These are phyloP conservation scores for Hygrophoropsis aurantiaca DNA, from an alignment of 768 basidiomycete species.

Conservation along the genomic window DNA sequence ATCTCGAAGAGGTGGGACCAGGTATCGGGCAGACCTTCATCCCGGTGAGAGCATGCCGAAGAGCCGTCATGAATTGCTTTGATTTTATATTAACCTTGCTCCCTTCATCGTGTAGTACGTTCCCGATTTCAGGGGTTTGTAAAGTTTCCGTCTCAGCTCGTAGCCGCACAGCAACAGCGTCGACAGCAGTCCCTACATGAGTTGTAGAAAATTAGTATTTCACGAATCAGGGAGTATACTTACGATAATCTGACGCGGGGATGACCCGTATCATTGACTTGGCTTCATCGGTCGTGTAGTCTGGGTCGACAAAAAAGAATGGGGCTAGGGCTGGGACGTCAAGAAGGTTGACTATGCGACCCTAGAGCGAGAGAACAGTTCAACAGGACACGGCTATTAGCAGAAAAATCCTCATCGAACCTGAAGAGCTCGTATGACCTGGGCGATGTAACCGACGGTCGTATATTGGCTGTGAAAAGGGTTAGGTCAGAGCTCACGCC, in stretches of 20 bases:
- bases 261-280: conserved; percentile 48
- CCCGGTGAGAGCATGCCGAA: conserved; percentile 80
- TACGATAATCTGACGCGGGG: conserved; percentile 45
- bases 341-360: conserved; percentile 65
- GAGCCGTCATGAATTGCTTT: conserved; percentile 65
- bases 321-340: conserved; percentile 70
- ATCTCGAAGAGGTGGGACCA: no score
- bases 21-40: conserved; percentile 60
- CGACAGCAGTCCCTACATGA: conserved; percentile 4
- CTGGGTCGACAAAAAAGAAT: conserved; percentile 78
- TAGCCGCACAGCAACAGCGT: conserved; percentile 1
- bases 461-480: conserved; percentile 42
- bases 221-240: conserved; percentile 16
- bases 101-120: conserved; percentile 45
- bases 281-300: conserved; percentile 56
- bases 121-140: conserved; percentile 26
- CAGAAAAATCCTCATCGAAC: conserved; percentile 31
- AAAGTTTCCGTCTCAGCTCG: neutral
- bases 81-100: conserved; percentile 37
- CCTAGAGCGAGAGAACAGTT: conserved; percentile 36
- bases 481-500: no score
- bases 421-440: conserved; percentile 62
- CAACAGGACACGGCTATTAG: neutral
- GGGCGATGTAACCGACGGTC: conserved; percentile 56
- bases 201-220: conserved; percentile 7